Evolutionary conservation across 306 rosid species (phyloP).

Genomic region (Dicorynia guianensis): DNA sequence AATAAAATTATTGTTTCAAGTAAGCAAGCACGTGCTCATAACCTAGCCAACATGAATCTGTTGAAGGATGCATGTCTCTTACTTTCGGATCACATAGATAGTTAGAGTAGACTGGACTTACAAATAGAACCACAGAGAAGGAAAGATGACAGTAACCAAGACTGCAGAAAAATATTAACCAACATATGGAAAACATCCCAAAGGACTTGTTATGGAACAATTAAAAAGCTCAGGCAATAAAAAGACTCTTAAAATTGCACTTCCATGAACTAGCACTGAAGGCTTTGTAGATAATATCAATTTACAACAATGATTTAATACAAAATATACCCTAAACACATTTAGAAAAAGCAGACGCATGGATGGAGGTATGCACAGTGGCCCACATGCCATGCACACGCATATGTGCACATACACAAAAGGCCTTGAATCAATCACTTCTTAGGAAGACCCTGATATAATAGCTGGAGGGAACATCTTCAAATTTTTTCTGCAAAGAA

Average conservation of each 20-base stretch:
- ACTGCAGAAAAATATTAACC: neutral
- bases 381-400: constrained; percentile 16
- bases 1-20: constrained; percentile 14
- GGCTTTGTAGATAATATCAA: constrained; percentile 34
- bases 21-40: constrained; percentile 5
- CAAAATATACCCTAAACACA: constrained; percentile 36
- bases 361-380: constrained; percentile 9
- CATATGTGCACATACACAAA: neutral
- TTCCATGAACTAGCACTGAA: constrained; percentile 9
- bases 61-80: too few relatives aligned
- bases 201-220: constrained; percentile 12
- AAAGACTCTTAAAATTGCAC: constrained; percentile 25
- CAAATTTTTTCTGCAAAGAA: constrained; percentile 32
- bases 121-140: neutral
- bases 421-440: constrained; percentile 34
- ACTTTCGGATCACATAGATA: neutral
- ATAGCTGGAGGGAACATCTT: constrained; percentile 14
- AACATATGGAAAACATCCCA: constrained; percentile 3
- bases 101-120: constrained; percentile 8
- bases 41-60: neutral
- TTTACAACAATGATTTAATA: constrained; percentile 41
- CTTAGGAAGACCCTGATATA: constrained; percentile 33
- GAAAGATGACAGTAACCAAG: neutral
- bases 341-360: constrained; percentile 13
- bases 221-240: constrained; percentile 25